Evolutionary conservation across 768 basidiomycete genomes (phyloP).

Genomic region (Flagelloscypha sp.): DNA sequence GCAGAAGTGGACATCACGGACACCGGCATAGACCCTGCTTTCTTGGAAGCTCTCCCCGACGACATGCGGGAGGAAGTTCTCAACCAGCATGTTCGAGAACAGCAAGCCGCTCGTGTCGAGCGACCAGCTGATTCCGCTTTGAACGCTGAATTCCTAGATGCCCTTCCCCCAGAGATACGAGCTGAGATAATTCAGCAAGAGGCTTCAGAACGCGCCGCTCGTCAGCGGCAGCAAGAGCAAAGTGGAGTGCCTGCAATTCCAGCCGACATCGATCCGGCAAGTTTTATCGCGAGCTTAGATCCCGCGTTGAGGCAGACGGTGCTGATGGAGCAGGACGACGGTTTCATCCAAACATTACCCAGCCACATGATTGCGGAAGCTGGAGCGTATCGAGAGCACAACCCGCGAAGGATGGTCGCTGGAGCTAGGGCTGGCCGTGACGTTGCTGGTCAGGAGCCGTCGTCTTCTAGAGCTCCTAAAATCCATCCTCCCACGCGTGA

Average conservation of each 20-base stretch:
- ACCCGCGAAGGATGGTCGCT: conserved; percentile 17
- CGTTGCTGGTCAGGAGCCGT: conserved; percentile 3
- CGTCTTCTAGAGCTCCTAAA: conserved; percentile 26
- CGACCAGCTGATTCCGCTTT: conserved; percentile 80
- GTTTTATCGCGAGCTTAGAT: conserved; percentile 88
- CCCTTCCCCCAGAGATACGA: conserved; percentile 90
- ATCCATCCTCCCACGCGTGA: conserved; percentile 64
- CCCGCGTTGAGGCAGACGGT: conserved; percentile 87
- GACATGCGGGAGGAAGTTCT: conserved; percentile 98
- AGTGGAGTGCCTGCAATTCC: conserved; percentile 22
- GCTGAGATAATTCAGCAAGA: conserved; percentile 97
- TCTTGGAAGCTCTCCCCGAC: conserved; percentile 94
- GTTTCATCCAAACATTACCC: conserved; percentile 72
- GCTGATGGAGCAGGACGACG: conserved; percentile 81
- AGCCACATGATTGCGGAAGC: conserved; percentile 84
- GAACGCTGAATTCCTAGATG: conserved; percentile 91
- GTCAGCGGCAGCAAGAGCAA: conserved; percentile 31
- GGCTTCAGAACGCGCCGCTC: conserved; percentile 69
- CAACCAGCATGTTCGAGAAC: conserved; percentile 94
- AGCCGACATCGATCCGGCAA: conserved; percentile 78
- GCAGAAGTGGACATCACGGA: conserved; percentile 95
- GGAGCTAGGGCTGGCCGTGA: conserved; percentile 11
- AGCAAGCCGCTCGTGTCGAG: conserved; percentile 68
- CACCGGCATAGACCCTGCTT: conserved; percentile 96
- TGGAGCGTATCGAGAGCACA: conserved; percentile 56